Conservation (phyloP, 331 rosid genomes). For the Telfairia occidentalis region DNA sequence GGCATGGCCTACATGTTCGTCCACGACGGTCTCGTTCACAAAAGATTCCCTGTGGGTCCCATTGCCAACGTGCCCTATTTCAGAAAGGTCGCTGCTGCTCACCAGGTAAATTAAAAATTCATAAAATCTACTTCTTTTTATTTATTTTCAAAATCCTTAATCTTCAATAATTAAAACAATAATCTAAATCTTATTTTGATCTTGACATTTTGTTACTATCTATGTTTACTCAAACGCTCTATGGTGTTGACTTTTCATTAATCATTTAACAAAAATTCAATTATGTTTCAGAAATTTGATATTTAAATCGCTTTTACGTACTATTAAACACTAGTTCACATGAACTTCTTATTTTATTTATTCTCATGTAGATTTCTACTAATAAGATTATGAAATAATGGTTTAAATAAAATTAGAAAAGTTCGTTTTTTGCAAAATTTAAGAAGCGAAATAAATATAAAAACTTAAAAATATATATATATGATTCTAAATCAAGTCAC, state of each 20-base stretch:
- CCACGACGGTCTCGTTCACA: slow-evolving; percentile 91
- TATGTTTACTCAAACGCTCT: not conserved
- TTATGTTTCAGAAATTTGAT: not conserved
- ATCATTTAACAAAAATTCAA: not conserved
- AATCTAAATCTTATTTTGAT: not conserved
- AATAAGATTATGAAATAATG: not conserved
- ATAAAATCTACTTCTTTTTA: not conserved
- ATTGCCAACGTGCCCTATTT: slow-evolving; percentile 95
- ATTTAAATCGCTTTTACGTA: too few relatives aligned
- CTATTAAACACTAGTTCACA: too few relatives aligned
- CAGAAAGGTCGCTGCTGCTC: slow-evolving; percentile 86
- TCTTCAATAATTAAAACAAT: not conserved
- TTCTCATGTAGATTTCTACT: not conserved
- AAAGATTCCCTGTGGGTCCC: slow-evolving; percentile 97
- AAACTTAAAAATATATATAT: not conserved
- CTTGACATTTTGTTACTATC: not conserved
- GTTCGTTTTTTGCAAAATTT: not conserved
- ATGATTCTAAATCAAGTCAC: not conserved
- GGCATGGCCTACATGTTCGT: slow-evolving; percentile 99
- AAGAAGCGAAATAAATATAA: not conserved
- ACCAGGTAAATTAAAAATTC: slow-evolving; percentile 32
- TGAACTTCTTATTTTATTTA: too few relatives aligned
- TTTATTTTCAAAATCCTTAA: not conserved
- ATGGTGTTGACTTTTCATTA: not conserved
- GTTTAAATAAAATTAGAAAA: not conserved